Percentiles rank a stretch among this genome's conserved stretches.
Evolutionary conservation across 768 basidiomycete genomes (phyloP).

Genomic region (Dioszegia crocea): DNA sequence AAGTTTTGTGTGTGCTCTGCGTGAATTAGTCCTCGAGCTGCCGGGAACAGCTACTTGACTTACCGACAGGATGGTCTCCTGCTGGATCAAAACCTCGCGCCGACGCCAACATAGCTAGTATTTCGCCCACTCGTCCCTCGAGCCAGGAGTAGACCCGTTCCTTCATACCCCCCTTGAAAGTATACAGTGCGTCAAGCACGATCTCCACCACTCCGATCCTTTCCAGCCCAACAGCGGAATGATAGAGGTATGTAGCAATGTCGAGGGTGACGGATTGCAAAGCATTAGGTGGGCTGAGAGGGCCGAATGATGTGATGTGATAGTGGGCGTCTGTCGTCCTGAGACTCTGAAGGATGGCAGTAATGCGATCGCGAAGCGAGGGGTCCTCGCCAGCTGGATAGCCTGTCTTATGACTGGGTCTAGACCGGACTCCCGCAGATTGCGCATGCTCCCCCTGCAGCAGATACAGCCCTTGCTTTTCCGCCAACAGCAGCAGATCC

Average conservation of each 20-base stretch:
- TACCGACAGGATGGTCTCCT: no score
- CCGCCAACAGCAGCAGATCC: slow-evolving; percentile 26
- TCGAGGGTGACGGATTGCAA: slow-evolving; percentile 70
- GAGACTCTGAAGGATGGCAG: slow-evolving; percentile 45
- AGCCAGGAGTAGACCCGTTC: slow-evolving; percentile 65
- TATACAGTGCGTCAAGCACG: slow-evolving; percentile 68
- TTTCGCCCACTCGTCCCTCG: slow-evolving; percentile 60
- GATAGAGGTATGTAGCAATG: slow-evolving; percentile 64
- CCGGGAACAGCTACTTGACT: no score
- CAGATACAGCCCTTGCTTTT: slow-evolving; percentile 20
- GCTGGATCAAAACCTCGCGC: no score
- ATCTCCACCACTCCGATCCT: slow-evolving; percentile 63
- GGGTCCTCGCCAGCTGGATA: no score
- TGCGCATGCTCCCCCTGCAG: no score
- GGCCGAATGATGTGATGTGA: slow-evolving; percentile 59
- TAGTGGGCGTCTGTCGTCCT: slow-evolving; percentile 70
- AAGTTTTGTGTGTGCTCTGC: no score
- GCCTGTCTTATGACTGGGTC: no score
- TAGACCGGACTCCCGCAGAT: no score
- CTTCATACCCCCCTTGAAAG: slow-evolving; percentile 64
- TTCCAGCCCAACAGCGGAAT: slow-evolving; percentile 56
- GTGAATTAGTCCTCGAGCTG: no score
- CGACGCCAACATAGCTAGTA: slow-evolving; percentile 48
- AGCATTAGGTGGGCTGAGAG: slow-evolving; percentile 66
- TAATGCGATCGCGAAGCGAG: slow-evolving; percentile 56